A percentile compares a stretch with the other conserved stretches of the same genome.
phyloP scores from a whole-genome alignment of 1,139 yeast species.

The Taphrina communis region DNA sequence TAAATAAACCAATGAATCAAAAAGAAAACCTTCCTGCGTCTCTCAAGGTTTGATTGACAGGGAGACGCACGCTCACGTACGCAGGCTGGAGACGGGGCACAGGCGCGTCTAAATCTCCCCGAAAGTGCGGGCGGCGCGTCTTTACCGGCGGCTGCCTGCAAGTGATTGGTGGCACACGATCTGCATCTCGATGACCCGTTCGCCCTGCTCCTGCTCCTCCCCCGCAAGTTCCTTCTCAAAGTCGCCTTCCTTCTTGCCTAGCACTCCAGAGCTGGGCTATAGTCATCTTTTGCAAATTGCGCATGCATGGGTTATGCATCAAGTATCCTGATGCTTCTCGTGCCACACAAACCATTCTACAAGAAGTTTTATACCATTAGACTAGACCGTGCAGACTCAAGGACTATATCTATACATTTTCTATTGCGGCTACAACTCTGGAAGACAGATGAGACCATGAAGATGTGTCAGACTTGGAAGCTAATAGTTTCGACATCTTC shows the following conservation, averaged over 20 bases:
- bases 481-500: constrained; percentile 33
- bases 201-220: not conserved
- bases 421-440: constrained; percentile 6
- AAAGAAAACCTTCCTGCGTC: not conserved
- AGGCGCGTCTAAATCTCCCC: not conserved
- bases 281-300: too few species aligned
- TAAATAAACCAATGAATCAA: not conserved
- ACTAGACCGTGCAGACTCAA: too few species aligned
- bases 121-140: constrained; percentile 2
- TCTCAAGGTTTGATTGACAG: not conserved
- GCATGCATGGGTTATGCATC: too few species aligned
- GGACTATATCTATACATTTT: not conserved
- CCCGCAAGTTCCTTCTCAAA: not conserved
- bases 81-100: not conserved
- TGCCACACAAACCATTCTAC: too few species aligned
- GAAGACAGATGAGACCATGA: constrained; percentile 21
- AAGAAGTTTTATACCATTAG: too few species aligned
- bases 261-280: too few species aligned
- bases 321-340: too few species aligned
- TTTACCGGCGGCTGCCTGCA: not conserved
- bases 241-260: not conserved
- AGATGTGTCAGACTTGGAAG: constrained; percentile 27
- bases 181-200: not conserved
- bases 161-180: not conserved
- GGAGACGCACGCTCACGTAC: not conserved